Evolutionary conservation across 768 basidiomycete species (phyloP), one percentile per base, ranked within the genome.

Genomic region (Mycena latifolia): DNA sequence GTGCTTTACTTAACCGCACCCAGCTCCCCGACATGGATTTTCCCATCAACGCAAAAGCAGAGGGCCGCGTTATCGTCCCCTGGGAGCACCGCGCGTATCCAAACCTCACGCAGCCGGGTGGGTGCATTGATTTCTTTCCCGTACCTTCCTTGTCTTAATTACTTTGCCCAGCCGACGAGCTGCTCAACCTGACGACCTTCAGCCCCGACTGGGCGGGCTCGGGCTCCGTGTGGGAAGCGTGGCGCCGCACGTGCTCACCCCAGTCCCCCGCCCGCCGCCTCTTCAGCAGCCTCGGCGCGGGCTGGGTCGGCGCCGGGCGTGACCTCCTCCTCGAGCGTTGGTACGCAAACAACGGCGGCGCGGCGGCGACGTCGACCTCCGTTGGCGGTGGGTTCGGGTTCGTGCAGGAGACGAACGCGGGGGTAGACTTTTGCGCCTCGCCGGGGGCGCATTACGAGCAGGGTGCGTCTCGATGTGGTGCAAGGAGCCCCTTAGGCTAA

Each of bases 1-100:
- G 9, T 45, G 0, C 59, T 28, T 20, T 25, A 62, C 31, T 61
- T 57, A 64, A 55, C 15, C 24, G 6, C 24, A 3, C 48, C 2
- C 74, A 95, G 89, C 85, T 99, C 5, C 96, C 97, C 15, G 90
- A 99, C 80, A 90, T 99, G 90, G 92, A 98, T 72, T 90, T 99
- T 69, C 89, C 98, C 0, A 89, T 99, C 79, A 99, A 98, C 72
- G 89, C 93, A 25, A 93, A 92, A 79, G 92, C 96, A 0, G 98
- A 99, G 79, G 94, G 97, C 14, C 90, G 98, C 18, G 89, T 99
- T 10, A 83, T 99, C 17, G 91, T 97, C 6, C 93, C 95, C 45
- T 98, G 96, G 95, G 95, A 97, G 75, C 88, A 93, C 71, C 83
- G 83, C n/a, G 75, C 80, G 41, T 90, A 86, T 72, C 86, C 92